These are phyloP conservation scores for Monosporascus sp. DNA, from an alignment of 2,329 filamentous ascomycete species.

Conservation along the genomic window DNA sequence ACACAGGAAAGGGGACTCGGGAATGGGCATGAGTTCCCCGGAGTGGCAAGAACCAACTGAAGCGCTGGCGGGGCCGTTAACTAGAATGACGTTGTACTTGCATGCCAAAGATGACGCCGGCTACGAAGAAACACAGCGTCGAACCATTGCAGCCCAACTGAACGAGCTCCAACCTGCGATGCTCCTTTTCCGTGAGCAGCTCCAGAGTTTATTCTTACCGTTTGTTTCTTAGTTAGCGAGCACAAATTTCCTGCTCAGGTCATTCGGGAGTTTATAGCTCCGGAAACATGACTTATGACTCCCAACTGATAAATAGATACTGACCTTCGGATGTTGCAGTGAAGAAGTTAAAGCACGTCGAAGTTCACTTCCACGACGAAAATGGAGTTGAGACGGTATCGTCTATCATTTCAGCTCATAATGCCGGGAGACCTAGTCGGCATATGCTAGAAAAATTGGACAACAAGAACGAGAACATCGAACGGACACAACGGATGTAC, in stretches of 20 bases:
- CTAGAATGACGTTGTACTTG: conserved; percentile 33
- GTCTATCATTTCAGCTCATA: conserved; percentile 6
- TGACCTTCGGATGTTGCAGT: conserved; percentile 9
- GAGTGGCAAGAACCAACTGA: conserved; percentile 30
- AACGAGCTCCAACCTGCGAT: conserved; percentile 30
- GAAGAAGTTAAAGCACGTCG: conserved; percentile 30
- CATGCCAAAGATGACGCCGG: conserved; percentile 19
- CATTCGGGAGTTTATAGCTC: too few species aligned
- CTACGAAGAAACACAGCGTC: conserved; percentile 5
- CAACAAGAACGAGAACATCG: neutral
- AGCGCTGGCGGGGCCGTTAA: conserved; percentile 12
- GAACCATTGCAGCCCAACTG: conserved; percentile 29
- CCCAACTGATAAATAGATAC: too few species aligned
- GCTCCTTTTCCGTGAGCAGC: conserved; percentile 29
- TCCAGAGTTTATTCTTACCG: too few species aligned
- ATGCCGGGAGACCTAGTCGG: neutral
- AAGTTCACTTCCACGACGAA: conserved; percentile 23
- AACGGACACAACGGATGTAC: conserved; percentile 12
- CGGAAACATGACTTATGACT: too few species aligned
- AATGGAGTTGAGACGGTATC: conserved; percentile 5
- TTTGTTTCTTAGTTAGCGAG: too few species aligned
- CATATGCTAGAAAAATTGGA: conserved; percentile 6
- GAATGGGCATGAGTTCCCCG: conserved; percentile 46
- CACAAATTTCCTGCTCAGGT: too few species aligned
- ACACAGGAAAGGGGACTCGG: conserved; percentile 32